A percentile compares a stretch with the other conserved stretches of the same genome.
Evolutionary conservation across 306 rosid genomes (phyloP).

Genomic region (Styphnolobium japonicum): DNA sequence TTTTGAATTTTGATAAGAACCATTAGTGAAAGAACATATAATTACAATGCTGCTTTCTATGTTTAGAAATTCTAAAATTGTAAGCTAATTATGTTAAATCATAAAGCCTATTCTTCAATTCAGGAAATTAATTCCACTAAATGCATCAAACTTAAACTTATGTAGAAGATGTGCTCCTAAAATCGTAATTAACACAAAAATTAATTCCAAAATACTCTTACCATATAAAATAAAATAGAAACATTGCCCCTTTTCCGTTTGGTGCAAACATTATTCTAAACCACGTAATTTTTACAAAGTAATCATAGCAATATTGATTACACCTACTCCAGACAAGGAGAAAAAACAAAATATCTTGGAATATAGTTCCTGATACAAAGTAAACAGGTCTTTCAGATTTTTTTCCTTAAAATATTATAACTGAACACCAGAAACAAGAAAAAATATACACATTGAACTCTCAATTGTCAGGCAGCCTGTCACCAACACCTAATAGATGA

Average conservation of each 20-base stretch:
- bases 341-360: conserved; percentile 23
- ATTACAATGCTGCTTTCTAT: neutral
- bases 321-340: conserved; percentile 28
- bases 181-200: no score
- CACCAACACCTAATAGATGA: conserved; percentile 8
- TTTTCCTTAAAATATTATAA: neutral
- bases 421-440: neutral
- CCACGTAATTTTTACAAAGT: neutral
- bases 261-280: neutral
- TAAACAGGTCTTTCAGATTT: conserved; percentile 3
- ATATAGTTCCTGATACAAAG: conserved; percentile 24
- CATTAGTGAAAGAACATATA: neutral
- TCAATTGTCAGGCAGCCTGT: conserved; percentile 26
- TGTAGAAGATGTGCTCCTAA: no score
- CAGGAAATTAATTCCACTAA: no score
- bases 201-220: no score
- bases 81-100: conserved; percentile 3
- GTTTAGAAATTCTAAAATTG: neutral
- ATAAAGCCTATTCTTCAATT: no score
- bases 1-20: neutral
- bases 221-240: no score
- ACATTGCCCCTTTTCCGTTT: neutral
- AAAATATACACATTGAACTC: neutral
- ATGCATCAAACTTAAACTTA: no score
- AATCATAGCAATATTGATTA: conserved; percentile 8